Percentiles rank a stretch among this genome's conserved stretches.
Evolutionary conservation across 2,329 filamentous ascomycete species (phyloP).

Genomic region (Colletotrichum paranaense): DNA sequence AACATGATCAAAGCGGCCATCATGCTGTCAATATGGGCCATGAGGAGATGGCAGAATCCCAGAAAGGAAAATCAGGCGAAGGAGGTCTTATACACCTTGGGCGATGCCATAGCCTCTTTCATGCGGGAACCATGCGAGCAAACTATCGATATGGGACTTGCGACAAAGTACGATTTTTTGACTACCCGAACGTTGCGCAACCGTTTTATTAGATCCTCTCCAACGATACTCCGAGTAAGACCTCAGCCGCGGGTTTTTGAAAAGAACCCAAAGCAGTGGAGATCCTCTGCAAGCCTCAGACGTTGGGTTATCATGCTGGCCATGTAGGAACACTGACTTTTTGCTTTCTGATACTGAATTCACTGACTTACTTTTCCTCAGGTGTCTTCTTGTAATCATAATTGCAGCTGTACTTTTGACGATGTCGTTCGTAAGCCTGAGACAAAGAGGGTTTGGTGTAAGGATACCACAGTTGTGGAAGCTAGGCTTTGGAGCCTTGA

Average conservation of each 20-base stretch:
- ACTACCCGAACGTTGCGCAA: neutral
- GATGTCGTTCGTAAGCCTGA: conserved; percentile 31
- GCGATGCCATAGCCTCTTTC: conserved; percentile 10
- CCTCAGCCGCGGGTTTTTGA: neutral
- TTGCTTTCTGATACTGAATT: neutral
- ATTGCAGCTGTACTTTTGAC: conserved; percentile 28
- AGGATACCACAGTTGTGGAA: conserved; percentile 39
- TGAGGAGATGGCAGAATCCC: neutral
- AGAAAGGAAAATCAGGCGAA: neutral
- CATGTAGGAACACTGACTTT: neutral
- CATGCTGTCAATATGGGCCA: conserved; percentile 2
- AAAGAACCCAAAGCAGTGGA: neutral
- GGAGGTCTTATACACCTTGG: conserved; percentile 3
- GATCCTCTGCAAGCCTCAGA: neutral
- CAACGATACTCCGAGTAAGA: neutral
- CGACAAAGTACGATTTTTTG: neutral
- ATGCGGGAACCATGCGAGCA: conserved; percentile 1
- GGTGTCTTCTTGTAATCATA: neutral
- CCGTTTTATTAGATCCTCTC: neutral
- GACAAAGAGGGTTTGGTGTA: conserved; percentile 32
- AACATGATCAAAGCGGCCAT: neutral
- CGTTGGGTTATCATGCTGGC: neutral
- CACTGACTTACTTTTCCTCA: neutral
- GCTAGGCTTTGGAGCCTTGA: conserved; percentile 45
- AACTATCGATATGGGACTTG: neutral